Evolutionary conservation across 2,329 filamentous ascomycete genomes (phyloP), one percentile per base, ranked within the genome.

Genomic region (Alternaria longipes): DNA sequence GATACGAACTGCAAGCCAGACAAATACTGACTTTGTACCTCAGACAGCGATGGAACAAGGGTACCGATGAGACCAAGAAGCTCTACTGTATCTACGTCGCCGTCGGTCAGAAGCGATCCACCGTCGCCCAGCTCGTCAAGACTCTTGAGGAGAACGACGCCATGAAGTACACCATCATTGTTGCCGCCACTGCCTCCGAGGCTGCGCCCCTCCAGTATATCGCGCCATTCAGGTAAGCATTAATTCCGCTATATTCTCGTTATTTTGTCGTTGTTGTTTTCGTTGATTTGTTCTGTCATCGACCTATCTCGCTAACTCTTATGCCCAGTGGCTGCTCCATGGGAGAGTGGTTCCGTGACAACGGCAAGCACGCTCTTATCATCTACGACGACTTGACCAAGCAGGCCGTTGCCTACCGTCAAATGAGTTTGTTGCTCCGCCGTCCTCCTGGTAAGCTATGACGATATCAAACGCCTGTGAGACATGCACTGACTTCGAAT

Each of bases 21-120:
- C 20, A 24, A 24, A n/a, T 22, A 22, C 46, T 49, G 46, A 49
- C 45, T 22, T 49, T 22, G 20, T 7, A 14, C 2, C 5, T 9
- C 2, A 50, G 46, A 38, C 46, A 50, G 46, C 20, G 94, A 80
- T 98, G 94, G 94, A 99, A 99, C 90, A 86, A 84, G 81, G 78
- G 83, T 80, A 86, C 80, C 83, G 94, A 97, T 81, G 95, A 99
- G 89, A 85, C 83, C 81, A 94, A 97, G 91, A 99, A 99, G 90
- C 93, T 99, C 62, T 99, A 97, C 92, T 98, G 94, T 82, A 87
- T 99, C 84, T 99, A 99, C 89, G 95, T 98, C 78, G 95, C 95
- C 79, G 90, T 99, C 76, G 95, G 95, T 79, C 95, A 99, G 90
- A 99, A 99, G 90, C 93, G 95, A 83, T 98, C 95, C 75, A 99